A percentile compares a stretch with the other conserved stretches of the same genome.
Conservation (phyloP, 768 basidiomycete species). For the Tulasnella sp. region DNA sequence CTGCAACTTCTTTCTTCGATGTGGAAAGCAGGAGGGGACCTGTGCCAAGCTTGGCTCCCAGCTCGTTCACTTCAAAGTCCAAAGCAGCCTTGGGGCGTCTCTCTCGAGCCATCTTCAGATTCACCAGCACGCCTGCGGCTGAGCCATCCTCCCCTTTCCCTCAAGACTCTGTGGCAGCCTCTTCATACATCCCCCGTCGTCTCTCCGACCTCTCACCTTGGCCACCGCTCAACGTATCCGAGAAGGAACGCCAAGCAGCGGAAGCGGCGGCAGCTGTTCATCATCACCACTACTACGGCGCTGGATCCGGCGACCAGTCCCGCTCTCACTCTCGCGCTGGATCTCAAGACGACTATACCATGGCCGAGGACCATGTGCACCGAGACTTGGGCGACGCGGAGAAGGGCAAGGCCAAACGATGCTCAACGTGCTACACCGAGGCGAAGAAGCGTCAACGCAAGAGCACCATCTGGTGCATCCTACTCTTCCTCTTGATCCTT, state of each 20-base stretch:
- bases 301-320: background rate
- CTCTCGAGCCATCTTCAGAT: conserved; percentile 12
- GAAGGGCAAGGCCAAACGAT: conserved; percentile 13
- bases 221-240: conserved; percentile 12
- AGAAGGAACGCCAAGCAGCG: conserved; percentile 1
- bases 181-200: background rate
- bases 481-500: conserved; percentile 38
- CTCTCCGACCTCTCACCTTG: conserved; percentile 15
- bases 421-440: conserved; percentile 26
- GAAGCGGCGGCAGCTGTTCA: background rate
- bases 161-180: conserved; percentile 2
- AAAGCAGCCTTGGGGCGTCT: conserved; percentile 2
- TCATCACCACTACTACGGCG: conserved; percentile 12
- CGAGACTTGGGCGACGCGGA: background rate
- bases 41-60: background rate
- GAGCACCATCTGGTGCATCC: conserved; percentile 28
- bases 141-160: conserved; percentile 12
- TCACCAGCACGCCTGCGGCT: background rate
- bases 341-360: background rate
- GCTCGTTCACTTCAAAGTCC: conserved; percentile 6
- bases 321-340: background rate
- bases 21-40: background rate
- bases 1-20: background rate
- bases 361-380: background rate
- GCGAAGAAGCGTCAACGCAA: conserved; percentile 27